Evolutionary conservation across 345 rosid genomes (phyloP), one percentile per base, ranked within the genome.

Genomic region (Brassica nigra): DNA sequence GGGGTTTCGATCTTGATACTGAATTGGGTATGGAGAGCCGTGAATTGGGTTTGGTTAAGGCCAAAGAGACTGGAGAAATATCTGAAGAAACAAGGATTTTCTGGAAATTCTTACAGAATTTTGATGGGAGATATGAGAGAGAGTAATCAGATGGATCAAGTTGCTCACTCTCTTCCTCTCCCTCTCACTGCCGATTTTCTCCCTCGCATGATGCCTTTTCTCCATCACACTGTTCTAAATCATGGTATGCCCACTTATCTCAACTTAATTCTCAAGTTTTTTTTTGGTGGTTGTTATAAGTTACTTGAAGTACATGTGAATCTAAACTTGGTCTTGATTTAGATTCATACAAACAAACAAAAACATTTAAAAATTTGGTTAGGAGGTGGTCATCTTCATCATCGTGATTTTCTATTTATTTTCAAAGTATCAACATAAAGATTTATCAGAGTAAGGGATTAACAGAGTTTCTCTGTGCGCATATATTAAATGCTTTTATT

Each of bases 1-100:
- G 81, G 77, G 0, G 11, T 76, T 8, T 81, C 36, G 83, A 66
- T 76, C 44, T 65, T 81, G 84, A 57, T 82, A 65, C 68, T 82
- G 66, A 72, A 64, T 75, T 80, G 74, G 80, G 70, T 66, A 52
- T 82, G 86, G 86, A 85, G 71, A 71, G 78, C 76, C 2, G 36
- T 86, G 74, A 74, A 86, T 54, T 86, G 88, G 90, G 79, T 82
- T 7, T 87, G 87, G 88, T 65, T 84, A 57, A 82, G 70, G 39
- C 90, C 88, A 3, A 87, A 78, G 74, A 82, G 78, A 66, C 73
- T 87, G 30, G 88, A 85, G 70, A 76, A 70, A 67, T 71, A 75
- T 76, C 30, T 87, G 68, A 84, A 87, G 71, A 75, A 82, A 57
- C 86, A 87, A 80, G 90, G 90, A 30, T 73, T 87, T n/a, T 33